Conservation (phyloP, 345 rosid genomes). For the Streptanthus diversifolius region DNA sequence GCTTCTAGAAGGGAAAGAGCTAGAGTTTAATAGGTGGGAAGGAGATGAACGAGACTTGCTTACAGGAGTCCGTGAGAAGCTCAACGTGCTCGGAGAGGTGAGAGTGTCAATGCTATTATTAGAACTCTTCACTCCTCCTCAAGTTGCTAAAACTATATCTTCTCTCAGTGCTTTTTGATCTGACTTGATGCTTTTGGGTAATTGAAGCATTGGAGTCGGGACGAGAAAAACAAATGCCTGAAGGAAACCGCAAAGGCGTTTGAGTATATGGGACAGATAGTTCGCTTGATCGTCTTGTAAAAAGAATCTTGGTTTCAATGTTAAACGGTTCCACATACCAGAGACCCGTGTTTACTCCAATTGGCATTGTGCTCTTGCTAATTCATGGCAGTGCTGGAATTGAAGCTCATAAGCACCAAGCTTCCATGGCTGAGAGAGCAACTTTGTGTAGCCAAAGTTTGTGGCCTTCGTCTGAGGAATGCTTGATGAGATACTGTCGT, state of each 20-base stretch:
- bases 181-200: slow-evolving; percentile 14
- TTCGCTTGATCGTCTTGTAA: slow-evolving; percentile 66
- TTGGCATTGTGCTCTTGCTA: background rate
- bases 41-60: slow-evolving; percentile 55
- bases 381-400: background rate
- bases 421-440: background rate
- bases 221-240: slow-evolving; percentile 74
- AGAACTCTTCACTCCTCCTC: background rate
- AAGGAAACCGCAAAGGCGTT: slow-evolving; percentile 75
- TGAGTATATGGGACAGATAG: slow-evolving; percentile 72
- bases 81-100: slow-evolving; percentile 87
- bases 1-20: slow-evolving; percentile 63
- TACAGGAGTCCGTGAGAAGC: slow-evolving; percentile 66
- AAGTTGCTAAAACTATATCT: background rate
- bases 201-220: slow-evolving; percentile 82
- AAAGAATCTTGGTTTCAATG: background rate
- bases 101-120: slow-evolving; percentile 12
- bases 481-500: background rate
- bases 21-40: slow-evolving; percentile 70
- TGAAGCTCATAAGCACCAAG: background rate
- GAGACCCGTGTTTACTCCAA: background rate
- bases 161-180: slow-evolving; percentile 6
- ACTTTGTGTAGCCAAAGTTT: background rate
- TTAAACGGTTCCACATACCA: background rate
- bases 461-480: background rate